These are phyloP conservation scores for Euphorbia schlechtendalii DNA, from an alignment of 441 rosid species.

Conservation along the genomic window DNA sequence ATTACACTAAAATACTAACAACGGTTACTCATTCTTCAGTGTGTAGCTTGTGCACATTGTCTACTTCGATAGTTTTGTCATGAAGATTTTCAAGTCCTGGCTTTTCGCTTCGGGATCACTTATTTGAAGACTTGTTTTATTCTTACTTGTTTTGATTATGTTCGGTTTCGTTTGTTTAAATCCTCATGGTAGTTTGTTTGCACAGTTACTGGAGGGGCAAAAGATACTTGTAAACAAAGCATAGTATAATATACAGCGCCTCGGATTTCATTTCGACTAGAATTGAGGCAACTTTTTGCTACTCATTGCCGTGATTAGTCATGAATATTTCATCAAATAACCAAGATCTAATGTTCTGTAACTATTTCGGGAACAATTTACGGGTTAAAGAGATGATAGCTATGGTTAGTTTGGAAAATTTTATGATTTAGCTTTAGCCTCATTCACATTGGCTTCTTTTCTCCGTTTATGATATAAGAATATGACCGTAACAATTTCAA, in stretches of 20 bases:
- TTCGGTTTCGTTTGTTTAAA: not conserved
- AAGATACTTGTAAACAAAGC: conserved; percentile 82
- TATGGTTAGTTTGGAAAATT: not conserved
- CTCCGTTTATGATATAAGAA: not conserved
- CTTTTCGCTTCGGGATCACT: not conserved
- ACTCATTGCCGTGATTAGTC: not conserved
- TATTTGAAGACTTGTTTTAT: not conserved
- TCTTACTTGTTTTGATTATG: not conserved
- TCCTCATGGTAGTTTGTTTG: conserved; percentile 8
- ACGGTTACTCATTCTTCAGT: no score
- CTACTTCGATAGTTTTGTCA: not conserved
- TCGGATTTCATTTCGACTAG: not conserved
- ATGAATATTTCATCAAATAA: not conserved
- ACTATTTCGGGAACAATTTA: not conserved
- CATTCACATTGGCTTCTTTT: not conserved
- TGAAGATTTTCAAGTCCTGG: not conserved
- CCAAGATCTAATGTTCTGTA: not conserved
- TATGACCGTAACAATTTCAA: not conserved
- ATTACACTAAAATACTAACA: no score
- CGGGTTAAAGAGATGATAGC: not conserved
- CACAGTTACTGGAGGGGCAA: conserved; percentile 84
- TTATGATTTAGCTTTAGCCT: not conserved
- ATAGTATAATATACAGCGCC: conserved; percentile 17
- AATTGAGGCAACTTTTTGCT: conserved; percentile 2
- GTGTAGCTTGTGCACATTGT: not conserved